These are phyloP conservation scores for Eucalyptus globulus DNA, from an alignment of 345 rosid genomes.

Conservation along the genomic window DNA sequence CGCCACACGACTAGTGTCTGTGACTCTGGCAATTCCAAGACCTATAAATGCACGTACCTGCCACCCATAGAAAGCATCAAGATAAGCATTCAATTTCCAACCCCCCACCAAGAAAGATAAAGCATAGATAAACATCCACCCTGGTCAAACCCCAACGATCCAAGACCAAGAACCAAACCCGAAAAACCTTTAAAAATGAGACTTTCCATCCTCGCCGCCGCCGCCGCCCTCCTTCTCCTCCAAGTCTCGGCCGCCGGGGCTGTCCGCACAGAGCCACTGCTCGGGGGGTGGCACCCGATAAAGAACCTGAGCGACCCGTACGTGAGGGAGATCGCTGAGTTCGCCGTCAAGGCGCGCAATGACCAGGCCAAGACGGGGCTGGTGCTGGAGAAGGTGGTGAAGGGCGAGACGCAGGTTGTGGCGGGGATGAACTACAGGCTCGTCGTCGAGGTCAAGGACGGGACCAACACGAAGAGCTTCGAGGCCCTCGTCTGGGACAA, in stretches of 20 bases:
- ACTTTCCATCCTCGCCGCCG: no score
- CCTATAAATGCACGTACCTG: not conserved
- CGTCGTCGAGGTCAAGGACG: conserved; percentile 5
- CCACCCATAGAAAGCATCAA: not conserved
- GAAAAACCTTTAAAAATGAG: not conserved
- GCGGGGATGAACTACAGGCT: conserved; percentile 41
- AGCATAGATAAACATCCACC: not conserved
- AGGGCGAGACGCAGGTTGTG: conserved; percentile 46
- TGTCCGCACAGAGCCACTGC: not conserved
- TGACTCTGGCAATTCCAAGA: not conserved
- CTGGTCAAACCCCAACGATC: not conserved
- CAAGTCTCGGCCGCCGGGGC: not conserved
- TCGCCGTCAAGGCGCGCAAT: conserved; percentile 34
- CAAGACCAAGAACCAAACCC: not conserved
- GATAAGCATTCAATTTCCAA: not conserved
- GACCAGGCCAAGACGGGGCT: not conserved
- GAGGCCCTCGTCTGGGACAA: conserved; percentile 48
- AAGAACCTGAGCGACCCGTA: conserved; percentile 22
- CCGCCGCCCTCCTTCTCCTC: not conserved
- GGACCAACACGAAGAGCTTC: not conserved
- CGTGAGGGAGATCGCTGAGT: conserved; percentile 32
- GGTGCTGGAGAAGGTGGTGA: conserved; percentile 9
- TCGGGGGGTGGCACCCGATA: conserved; percentile 52
- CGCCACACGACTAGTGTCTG: not conserved
- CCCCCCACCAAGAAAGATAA: not conserved